Evolutionary conservation across 2,329 filamentous ascomycete species (phyloP), one percentile per base, ranked within the genome.

Genomic region (Exophiala lecanii-corni): DNA sequence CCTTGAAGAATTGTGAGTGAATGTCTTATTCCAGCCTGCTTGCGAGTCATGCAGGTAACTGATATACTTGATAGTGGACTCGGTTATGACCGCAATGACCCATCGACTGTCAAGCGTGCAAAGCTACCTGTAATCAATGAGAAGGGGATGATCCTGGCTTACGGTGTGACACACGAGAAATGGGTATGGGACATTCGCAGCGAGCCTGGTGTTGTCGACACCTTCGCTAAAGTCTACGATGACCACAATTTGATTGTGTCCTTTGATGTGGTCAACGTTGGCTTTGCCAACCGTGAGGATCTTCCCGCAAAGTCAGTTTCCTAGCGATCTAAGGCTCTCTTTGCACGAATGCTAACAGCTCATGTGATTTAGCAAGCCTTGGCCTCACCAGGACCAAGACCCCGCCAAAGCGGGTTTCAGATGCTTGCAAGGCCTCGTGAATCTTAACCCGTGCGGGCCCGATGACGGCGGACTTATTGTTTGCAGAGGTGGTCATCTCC

Each of bases 351-450:
- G n/a, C n/a, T n/a, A n/a, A n/a, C n/a, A n/a, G n/a, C n/a, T n/a
- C n/a, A n/a, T n/a, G n/a, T n/a, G n/a, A 67, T n/a, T n/a, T n/a
- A n/a, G n/a, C 55, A 64, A 61, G 40, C 69, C 68, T 2, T 72
- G 68, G 69, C 66, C 68, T 2, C 69, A 71, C 50, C 67, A 71
- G 33, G 69, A 72, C 42, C 68, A 72, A 47, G 64, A 70, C 40
- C 69, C 65, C 1, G 58, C 57, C 5, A 65, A 62, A 50, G 62
- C 61, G 9, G 73, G 72, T 0, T 73, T 76, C 55, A 64, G 70
- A 2, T 76, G 73, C 49, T 60, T 73, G 2, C 73, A 76, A 46
- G 73, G 73, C 3, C 61, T 76, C 0, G 68, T 75, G 2, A 75
- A 76, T 54, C 51, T 69, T 0, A 53, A 56, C 2, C 59, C 55